Conservation (phyloP, 2,329 filamentous ascomycete species). For the Colletotrichum eremochloae region DNA sequence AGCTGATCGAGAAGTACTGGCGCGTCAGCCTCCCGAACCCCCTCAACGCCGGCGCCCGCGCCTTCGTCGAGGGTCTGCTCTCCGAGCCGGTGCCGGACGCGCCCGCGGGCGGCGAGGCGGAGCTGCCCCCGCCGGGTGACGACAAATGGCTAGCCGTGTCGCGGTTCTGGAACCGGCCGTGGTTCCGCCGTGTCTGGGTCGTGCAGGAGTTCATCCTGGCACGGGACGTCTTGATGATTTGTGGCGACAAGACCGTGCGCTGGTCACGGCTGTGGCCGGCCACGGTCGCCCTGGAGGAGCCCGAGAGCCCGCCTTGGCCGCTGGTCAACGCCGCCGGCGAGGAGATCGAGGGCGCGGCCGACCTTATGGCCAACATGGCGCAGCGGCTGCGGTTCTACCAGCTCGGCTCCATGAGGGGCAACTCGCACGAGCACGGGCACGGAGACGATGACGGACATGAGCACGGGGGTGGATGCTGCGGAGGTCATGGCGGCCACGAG, state of each 20-base stretch:
- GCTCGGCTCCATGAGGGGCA: conserved; percentile 36
- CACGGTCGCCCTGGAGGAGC: conserved; percentile 36
- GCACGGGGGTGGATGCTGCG: conserved; percentile 27
- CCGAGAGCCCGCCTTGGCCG: conserved; percentile 39
- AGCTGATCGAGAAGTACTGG: conserved; percentile 38
- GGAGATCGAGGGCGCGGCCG: conserved; percentile 34
- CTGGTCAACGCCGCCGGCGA: conserved; percentile 30
- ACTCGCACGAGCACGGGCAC: conserved; percentile 4
- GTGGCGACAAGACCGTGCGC: conserved; percentile 41
- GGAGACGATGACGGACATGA: conserved; percentile 14
- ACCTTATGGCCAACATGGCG: conserved; percentile 40
- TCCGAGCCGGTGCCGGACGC: conserved; percentile 29
- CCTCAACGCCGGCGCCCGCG: conserved; percentile 37
- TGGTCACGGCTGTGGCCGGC: conserved; percentile 38
- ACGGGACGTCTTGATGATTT: conserved; percentile 44
- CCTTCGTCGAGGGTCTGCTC: conserved; percentile 24
- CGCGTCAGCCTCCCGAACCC: conserved; percentile 28
- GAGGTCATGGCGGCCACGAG: conserved; percentile 1
- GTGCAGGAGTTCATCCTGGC: conserved; percentile 48
- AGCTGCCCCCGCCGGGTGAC: conserved; percentile 30
- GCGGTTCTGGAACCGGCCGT: conserved; percentile 42
- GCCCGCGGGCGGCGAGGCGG: conserved; percentile 14
- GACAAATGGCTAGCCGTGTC: conserved; percentile 33
- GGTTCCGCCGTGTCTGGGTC: conserved; percentile 49
- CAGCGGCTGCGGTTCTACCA: conserved; percentile 37